Percentiles rank a stretch among this genome's conserved stretches.
Evolutionary conservation across 805 yeast genomes (phyloP).

Genomic region (Scheffersomyces coipomensis): DNA sequence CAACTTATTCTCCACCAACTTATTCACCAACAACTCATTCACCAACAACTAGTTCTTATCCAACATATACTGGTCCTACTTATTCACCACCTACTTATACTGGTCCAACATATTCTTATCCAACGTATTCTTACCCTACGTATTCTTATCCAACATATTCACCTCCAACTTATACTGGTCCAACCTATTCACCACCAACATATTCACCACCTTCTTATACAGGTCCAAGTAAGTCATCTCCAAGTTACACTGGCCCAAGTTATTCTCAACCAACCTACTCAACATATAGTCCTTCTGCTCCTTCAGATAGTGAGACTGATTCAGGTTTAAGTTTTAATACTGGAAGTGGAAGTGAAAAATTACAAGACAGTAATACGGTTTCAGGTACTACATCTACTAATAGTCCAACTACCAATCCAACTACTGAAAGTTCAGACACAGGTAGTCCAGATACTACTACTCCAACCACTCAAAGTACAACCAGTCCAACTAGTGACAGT

Average conservation of each 20-base stretch:
- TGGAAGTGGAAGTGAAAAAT: too few relatives aligned
- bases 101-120: background rate
- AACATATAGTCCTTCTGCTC: conserved; percentile 1
- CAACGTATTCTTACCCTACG: background rate
- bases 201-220: conserved; percentile 2
- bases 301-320: background rate
- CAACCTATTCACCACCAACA: background rate
- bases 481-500: background rate
- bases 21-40: background rate
- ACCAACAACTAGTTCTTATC: background rate
- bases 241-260: background rate
- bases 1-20: conserved; percentile 3
- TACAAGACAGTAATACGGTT: too few relatives aligned
- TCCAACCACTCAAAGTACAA: conserved; percentile 2
- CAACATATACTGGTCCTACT: conserved; percentile 3
- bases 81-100: background rate
- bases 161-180: background rate
- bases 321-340: background rate
- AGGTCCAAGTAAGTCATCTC: background rate
- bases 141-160: background rate
- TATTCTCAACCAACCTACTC: background rate
- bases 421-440: background rate
- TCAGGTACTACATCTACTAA: too few relatives aligned
- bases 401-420: conserved; percentile 3
- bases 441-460: conserved; percentile 1